Evolutionary conservation across 1,284 basidiomycete species (phyloP).

Genomic region (Ustilago loliicola): DNA sequence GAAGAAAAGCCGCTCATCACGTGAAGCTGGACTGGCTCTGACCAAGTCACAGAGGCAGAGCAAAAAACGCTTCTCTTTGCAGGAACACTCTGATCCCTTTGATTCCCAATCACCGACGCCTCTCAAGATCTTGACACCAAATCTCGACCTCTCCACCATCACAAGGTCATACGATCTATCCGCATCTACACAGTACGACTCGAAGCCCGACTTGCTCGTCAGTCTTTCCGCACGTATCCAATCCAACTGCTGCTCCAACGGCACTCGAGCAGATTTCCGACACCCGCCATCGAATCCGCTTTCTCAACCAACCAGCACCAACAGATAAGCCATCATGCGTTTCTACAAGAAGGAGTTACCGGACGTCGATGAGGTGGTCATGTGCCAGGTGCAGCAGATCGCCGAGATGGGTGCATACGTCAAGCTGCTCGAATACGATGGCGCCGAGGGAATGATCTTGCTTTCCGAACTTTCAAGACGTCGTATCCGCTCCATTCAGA

Average conservation of each 20-base stretch:
- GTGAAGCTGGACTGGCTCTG: conserved; percentile 34
- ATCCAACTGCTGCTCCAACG: neutral
- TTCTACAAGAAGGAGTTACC: conserved; percentile 70
- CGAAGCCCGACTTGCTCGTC: neutral
- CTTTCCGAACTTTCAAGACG: conserved; percentile 95
- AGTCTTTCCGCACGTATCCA: neutral
- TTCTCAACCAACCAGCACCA: neutral
- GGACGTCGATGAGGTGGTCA: conserved; percentile 92
- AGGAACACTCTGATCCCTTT: neutral
- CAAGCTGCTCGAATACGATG: conserved; percentile 97
- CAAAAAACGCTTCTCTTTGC: conserved; percentile 20
- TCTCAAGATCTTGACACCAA: neutral
- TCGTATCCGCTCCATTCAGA: conserved; percentile 97
- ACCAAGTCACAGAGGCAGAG: conserved; percentile 20
- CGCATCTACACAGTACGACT: neutral
- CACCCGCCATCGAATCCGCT: neutral
- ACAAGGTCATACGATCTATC: neutral
- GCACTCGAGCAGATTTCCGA: neutral
- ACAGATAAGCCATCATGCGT: conserved; percentile 59
- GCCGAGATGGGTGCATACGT: conserved; percentile 99
- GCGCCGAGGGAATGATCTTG: conserved; percentile 99
- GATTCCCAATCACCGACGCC: neutral
- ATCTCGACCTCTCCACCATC: neutral
- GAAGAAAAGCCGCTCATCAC: conserved; percentile 55
- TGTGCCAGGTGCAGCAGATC: conserved; percentile 99